Evolutionary conservation across 2,329 filamentous ascomycete genomes (phyloP).

Genomic region (Chaetomium strumarium): DNA sequence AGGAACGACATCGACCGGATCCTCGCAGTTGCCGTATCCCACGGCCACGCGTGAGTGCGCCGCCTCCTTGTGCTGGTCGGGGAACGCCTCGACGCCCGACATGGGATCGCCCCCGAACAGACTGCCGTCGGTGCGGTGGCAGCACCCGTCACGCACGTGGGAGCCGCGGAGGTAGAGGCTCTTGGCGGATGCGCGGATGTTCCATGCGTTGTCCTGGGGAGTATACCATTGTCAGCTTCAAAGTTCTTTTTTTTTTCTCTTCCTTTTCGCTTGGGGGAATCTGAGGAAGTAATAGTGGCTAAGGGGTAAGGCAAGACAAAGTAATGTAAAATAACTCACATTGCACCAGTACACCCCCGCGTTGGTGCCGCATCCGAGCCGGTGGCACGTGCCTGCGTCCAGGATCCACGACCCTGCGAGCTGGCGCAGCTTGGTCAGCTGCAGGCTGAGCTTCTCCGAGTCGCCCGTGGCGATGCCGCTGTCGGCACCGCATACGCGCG

Average conservation of each 20-base stretch:
- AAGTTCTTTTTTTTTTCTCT: no score
- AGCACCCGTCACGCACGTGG: not conserved
- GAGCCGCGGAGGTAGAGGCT: not conserved
- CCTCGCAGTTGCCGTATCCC: not conserved
- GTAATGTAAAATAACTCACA: not conserved
- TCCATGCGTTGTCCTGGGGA: slow-evolving; percentile 1
- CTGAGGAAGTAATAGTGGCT: no score
- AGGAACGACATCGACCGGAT: not conserved
- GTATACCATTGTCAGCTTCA: no score
- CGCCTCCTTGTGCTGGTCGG: slow-evolving; percentile 1
- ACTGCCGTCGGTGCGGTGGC: not conserved
- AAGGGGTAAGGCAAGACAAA: no score
- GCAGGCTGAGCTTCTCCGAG: not conserved
- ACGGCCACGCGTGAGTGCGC: not conserved
- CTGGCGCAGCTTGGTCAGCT: not conserved
- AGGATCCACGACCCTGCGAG: slow-evolving; percentile 1
- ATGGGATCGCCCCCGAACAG: not conserved
- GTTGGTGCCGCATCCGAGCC: not conserved
- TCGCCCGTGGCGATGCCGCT: not conserved
- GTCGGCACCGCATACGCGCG: not conserved
- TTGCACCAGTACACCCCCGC: slow-evolving; percentile 10
- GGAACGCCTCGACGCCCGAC: not conserved
- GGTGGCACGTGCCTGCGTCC: not conserved
- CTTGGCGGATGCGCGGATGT: not conserved
- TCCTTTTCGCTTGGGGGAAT: no score